Conservation (phyloP, 108 stramenopile species). For the Cyclotella atomus region DNA sequence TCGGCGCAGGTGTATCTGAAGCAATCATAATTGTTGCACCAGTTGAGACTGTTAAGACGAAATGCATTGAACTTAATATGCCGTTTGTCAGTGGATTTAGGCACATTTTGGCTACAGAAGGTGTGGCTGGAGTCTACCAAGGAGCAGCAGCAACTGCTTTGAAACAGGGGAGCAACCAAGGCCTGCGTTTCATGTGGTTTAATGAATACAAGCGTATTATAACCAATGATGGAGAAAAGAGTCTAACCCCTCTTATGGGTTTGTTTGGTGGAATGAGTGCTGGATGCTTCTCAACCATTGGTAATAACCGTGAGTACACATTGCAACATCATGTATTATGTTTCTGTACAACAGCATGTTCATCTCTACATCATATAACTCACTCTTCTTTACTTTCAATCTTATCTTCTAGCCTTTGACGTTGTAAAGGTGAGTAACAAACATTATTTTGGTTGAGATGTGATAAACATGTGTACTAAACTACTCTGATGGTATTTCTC, state of each 20-base stretch:
- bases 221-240: conserved; percentile 75
- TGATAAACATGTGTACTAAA: neutral
- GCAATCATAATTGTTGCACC: conserved; percentile 95
- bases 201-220: conserved; percentile 93
- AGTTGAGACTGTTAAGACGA: conserved; percentile 98
- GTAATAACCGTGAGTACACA: no score
- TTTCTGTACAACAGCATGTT: no score
- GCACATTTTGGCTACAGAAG: conserved; percentile 86
- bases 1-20: conserved; percentile 94
- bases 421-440: conserved; percentile 85
- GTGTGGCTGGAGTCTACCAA: conserved; percentile 94
- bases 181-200: conserved; percentile 97
- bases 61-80: conserved; percentile 92
- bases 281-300: conserved; percentile 95
- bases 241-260: conserved; percentile 79
- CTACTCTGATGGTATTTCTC: neutral
- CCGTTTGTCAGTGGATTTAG: conserved; percentile 84
- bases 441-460: neutral
- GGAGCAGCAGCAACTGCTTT: conserved; percentile 92
- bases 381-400: neutral
- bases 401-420: conserved; percentile 72
- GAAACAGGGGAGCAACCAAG: conserved; percentile 98
- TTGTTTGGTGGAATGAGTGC: conserved; percentile 97
- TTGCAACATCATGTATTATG: no score
- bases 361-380: neutral